Base-by-base conservation (phyloP, 768 basidiomycete species). In the Suillus plorans region DNA sequence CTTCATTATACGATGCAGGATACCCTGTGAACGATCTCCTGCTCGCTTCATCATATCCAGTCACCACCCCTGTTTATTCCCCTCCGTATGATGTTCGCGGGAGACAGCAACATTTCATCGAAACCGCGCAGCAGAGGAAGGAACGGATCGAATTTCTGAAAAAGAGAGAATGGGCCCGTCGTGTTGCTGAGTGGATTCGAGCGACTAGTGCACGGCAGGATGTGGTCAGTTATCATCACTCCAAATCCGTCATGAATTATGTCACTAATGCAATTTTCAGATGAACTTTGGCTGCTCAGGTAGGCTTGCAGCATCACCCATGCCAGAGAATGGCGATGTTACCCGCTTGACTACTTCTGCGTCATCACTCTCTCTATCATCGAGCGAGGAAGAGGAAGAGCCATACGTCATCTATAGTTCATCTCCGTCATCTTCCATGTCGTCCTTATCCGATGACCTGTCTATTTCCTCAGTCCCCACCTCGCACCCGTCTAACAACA, bases 81-180 rank as follows among this genome's bases (percentile, higher is more conserved):
- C 69, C 73, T 5, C 67, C 70, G 52, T 82, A 78, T 74, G 82
- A 85, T 73, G 39, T 73, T 16, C 80, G 74, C 18, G 83, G 82
- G 39, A 77, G 84, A 39, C 83, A 83, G 72, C 71, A 78, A 64
- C 74, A 71, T 42, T 86, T 78, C 64, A 60, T 76, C 39, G 85
- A 86, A 73, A 80, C 80, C 1, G 70, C 73, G 28, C 70, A 78
- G 1, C 85, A 87, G 73, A 76, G 84, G 31, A 77, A 77, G 57
- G 82, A 84, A 64, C 84, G 85, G 66, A 75, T 80, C 64, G 83
- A 83, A n/a, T 85, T 86, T 68, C 71, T 84, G 52, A 81, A 81
- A 61, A 79, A 76, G 63, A 77, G 81, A 53, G 82, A 82, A 65
- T 81, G 78, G 66, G 79, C 85, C 1, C 71, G 76, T 20, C 71